Percentiles rank a stretch among this genome's conserved stretches.
phyloP scores from a whole-genome alignment of 192 early-diverging fungal genomes.

The Geranomyces variabilis region DNA sequence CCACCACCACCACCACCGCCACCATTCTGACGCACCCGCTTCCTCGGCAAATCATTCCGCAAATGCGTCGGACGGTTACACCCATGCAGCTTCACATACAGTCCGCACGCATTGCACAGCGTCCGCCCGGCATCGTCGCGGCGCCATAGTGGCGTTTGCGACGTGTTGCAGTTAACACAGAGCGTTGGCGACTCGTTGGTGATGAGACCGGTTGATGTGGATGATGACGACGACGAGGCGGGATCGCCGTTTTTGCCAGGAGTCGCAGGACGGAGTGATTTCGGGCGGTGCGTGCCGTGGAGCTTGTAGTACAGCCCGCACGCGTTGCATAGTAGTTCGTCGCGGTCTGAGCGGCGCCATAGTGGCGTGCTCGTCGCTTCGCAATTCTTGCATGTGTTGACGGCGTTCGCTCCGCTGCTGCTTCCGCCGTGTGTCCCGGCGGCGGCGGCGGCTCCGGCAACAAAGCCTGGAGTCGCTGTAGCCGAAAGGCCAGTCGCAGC shows the following conservation, averaged over 20 bases:
- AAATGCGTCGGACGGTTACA: conserved; percentile 77
- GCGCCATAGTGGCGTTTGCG: conserved; percentile 85
- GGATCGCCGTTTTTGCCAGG: background rate
- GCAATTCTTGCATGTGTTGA: conserved; percentile 21
- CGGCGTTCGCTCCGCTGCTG: background rate
- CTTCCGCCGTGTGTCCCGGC: background rate
- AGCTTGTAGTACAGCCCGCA: conserved; percentile 25
- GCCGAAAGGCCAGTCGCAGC: background rate
- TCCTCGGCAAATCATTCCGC: conserved; percentile 86
- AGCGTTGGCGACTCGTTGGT: background rate
- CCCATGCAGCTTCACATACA: conserved; percentile 85
- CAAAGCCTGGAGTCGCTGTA: background rate
- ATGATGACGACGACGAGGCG: background rate
- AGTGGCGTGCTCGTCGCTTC: conserved; percentile 20
- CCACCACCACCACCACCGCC: too few species aligned
- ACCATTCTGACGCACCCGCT: conserved; percentile 49
- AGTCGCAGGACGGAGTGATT: background rate
- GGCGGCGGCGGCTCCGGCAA: background rate
- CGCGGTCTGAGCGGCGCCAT: conserved; percentile 18
- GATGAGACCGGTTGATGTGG: background rate
- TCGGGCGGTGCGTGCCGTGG: background rate
- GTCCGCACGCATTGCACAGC: conserved; percentile 93
- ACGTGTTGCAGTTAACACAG: conserved; percentile 4
- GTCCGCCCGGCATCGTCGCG: conserved; percentile 81
- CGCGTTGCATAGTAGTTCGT: conserved; percentile 25